These are phyloP conservation scores for Xerocomellus intermedius DNA, from an alignment of 768 basidiomycete genomes.

Conservation along the genomic window DNA sequence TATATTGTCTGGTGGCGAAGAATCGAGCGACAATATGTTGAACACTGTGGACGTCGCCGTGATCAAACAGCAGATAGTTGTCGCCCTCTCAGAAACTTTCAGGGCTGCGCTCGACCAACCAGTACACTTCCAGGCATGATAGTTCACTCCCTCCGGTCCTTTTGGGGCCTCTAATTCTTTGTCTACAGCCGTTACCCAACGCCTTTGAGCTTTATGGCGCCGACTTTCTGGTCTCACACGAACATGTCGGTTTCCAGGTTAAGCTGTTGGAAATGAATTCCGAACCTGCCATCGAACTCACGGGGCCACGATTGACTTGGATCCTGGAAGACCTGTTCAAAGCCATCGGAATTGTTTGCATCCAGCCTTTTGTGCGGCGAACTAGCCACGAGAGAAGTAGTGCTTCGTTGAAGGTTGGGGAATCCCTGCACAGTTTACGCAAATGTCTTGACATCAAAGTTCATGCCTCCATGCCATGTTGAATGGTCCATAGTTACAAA, in stretches of 20 bases:
- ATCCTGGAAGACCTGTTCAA: slow-evolving; percentile 80
- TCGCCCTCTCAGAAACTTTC: slow-evolving; percentile 76
- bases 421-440: slow-evolving; percentile 50
- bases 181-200: slow-evolving; percentile 71
- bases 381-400: neutral
- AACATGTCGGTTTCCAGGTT: slow-evolving; percentile 46
- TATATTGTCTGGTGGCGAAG: slow-evolving; percentile 39
- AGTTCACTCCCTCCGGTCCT: neutral
- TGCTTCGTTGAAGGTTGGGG: slow-evolving; percentile 49
- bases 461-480: slow-evolving; percentile 29
- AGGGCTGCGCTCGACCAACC: slow-evolving; percentile 81
- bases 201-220: slow-evolving; percentile 94
- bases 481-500: neutral
- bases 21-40: slow-evolving; percentile 23
- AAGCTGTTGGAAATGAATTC: slow-evolving; percentile 90
- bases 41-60: slow-evolving; percentile 38
- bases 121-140: slow-evolving; percentile 76
- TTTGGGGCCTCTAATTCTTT: neutral
- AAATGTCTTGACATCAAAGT: slow-evolving; percentile 67
- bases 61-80: slow-evolving; percentile 63
- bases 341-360: slow-evolving; percentile 62
- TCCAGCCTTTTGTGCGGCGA: slow-evolving; percentile 55
- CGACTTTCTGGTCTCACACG: slow-evolving; percentile 79
- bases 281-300: slow-evolving; percentile 93
- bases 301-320: slow-evolving; percentile 78